phyloP scores from a whole-genome alignment of 768 basidiomycete species.

The Leucocoprinus leucothites region DNA sequence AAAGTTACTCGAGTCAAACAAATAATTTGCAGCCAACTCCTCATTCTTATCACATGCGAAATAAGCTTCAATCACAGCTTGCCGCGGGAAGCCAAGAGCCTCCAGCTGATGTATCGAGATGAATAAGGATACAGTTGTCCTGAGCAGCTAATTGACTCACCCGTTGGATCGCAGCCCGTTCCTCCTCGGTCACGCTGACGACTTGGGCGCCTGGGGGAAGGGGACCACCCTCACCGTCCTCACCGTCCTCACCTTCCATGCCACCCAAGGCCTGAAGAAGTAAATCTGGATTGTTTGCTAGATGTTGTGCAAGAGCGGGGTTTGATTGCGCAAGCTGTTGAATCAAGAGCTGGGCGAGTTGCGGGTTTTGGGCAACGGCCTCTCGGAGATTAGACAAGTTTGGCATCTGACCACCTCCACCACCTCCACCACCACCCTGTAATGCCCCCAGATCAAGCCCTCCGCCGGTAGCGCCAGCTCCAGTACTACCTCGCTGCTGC shows the following conservation, averaged over 20 bases:
- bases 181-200: slow-evolving; percentile 81
- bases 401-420: slow-evolving; percentile 57
- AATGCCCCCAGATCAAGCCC: slow-evolving; percentile 30
- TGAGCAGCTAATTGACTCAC: slow-evolving; percentile 43
- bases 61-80: slow-evolving; percentile 85
- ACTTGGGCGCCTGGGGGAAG: slow-evolving; percentile 54
- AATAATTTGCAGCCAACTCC: slow-evolving; percentile 90
- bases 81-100: slow-evolving; percentile 81
- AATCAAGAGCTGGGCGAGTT: slow-evolving; percentile 26
- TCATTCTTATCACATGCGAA: slow-evolving; percentile 97
- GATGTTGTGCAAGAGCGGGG: slow-evolving; percentile 66
- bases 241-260: slow-evolving; percentile 31
- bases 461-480: slow-evolving; percentile 15
- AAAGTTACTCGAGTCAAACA: slow-evolving; percentile 76
- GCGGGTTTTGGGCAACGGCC: background rate
- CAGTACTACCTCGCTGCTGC: slow-evolving; percentile 42
- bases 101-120: slow-evolving; percentile 54
- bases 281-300: slow-evolving; percentile 71
- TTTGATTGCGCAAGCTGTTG: slow-evolving; percentile 78
- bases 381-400: background rate
- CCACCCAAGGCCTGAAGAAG: slow-evolving; percentile 62
- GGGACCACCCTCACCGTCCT: slow-evolving; percentile 38
- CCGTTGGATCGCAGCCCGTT: slow-evolving; percentile 84
- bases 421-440: too few species aligned
- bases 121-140: background rate